phyloP scores from a whole-genome alignment of 805 yeast species.

The Hanseniaspora meyeri region DNA sequence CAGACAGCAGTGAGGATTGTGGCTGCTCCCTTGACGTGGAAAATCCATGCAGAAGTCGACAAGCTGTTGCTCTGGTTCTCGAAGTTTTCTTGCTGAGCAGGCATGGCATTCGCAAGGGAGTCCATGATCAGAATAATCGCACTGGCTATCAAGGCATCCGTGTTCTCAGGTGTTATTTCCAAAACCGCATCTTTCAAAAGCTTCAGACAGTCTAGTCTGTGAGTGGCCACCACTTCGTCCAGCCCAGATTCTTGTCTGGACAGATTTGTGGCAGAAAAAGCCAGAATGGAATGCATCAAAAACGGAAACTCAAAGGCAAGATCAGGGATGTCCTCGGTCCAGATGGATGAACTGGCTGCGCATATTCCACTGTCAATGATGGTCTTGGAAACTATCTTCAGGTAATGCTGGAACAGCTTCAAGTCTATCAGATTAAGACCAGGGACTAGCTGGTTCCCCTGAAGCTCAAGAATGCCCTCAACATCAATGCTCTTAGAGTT shows the following conservation, averaged over 20 bases:
- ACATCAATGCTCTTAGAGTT: background rate
- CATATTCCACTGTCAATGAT: constrained; percentile 85
- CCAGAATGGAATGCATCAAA: constrained; percentile 81
- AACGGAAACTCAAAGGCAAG: constrained; percentile 81
- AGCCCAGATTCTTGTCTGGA: constrained; percentile 63
- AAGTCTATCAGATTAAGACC: constrained; percentile 61
- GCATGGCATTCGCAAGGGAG: constrained; percentile 82
- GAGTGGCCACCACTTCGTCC: constrained; percentile 71
- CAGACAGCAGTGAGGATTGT: constrained; percentile 92
- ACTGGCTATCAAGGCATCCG: constrained; percentile 87
- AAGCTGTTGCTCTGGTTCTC: constrained; percentile 18
- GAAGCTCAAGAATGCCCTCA: constrained; percentile 9
- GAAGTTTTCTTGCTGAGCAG: constrained; percentile 1
- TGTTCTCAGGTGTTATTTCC: constrained; percentile 68
- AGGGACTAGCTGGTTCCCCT: constrained; percentile 17
- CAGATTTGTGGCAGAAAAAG: constrained; percentile 85
- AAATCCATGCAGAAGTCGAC: constrained; percentile 93
- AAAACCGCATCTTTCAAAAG: constrained; percentile 74
- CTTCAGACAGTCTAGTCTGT: constrained; percentile 75
- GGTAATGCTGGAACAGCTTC: constrained; percentile 75
- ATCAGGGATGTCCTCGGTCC: constrained; percentile 81
- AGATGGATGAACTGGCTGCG: constrained; percentile 51
- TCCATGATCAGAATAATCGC: constrained; percentile 85
- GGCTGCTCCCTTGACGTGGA: constrained; percentile 94
- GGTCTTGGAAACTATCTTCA: constrained; percentile 71